Percentiles rank a stretch among this genome's conserved stretches.
phyloP scores from a whole-genome alignment of 2,329 filamentous ascomycete species.

The Lasiodiplodia hormozganensis region DNA sequence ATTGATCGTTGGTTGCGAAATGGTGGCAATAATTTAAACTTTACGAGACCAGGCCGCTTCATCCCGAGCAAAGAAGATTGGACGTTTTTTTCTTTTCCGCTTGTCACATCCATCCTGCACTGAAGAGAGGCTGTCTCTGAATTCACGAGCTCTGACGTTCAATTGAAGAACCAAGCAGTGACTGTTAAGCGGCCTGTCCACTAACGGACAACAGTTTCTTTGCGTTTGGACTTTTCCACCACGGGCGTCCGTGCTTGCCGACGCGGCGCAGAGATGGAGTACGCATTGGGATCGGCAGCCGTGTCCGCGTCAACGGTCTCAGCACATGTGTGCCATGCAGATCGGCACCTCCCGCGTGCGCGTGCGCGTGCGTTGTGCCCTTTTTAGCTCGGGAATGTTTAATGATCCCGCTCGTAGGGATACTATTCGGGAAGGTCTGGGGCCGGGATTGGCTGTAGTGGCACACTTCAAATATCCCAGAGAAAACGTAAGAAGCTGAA shows the following conservation, averaged over 20 bases:
- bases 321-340: not conserved
- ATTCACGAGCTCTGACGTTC: not conserved
- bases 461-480: not conserved
- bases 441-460: not conserved
- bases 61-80: not conserved
- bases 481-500: not conserved
- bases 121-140: not conserved
- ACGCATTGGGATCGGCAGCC: conserved; percentile 9
- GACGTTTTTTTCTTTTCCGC: not conserved
- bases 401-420: not conserved
- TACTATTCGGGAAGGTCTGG: not conserved
- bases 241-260: not conserved
- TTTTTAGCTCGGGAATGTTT: not conserved
- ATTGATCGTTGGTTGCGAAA: not conserved
- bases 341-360: not conserved
- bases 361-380: not conserved
- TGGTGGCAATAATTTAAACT: not conserved
- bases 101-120: not conserved
- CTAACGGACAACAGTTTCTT: not conserved
- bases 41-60: conserved; percentile 2
- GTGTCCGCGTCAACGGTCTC: conserved; percentile 20
- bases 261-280: not conserved
- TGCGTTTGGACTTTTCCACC: not conserved
- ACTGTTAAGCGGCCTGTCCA: conserved; percentile 4
- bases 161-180: not conserved